phyloP scores from a whole-genome alignment of 768 basidiomycete species.

The Hemileccinum impolitum region DNA sequence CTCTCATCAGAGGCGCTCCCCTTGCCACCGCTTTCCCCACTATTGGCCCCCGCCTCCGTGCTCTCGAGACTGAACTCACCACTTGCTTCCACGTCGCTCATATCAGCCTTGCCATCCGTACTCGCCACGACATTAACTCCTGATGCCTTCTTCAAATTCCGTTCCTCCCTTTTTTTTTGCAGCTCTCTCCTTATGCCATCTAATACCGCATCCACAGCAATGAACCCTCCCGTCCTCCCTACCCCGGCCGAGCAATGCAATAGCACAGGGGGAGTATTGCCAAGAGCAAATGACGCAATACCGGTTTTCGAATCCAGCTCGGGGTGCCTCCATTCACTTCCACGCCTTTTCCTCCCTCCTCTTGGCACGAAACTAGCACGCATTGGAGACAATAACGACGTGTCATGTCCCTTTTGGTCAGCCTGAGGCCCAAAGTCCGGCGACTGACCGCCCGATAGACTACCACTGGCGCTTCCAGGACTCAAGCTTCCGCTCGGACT shows the following conservation, averaged over 20 bases:
- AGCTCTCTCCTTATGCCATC: constrained; percentile 68
- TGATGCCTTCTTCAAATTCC: constrained; percentile 3
- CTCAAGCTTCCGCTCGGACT: constrained; percentile 26
- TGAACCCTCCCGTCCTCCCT: constrained; percentile 91
- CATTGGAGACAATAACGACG: constrained; percentile 17
- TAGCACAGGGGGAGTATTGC: constrained; percentile 54
- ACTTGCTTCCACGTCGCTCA: constrained; percentile 1
- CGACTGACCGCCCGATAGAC: constrained; percentile 16
- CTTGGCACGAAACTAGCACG: constrained; percentile 2
- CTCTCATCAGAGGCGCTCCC: constrained; percentile 5
- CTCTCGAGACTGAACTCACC: constrained; percentile 6
- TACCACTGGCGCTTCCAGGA: constrained; percentile 18
- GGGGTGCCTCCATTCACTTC: constrained; percentile 30
- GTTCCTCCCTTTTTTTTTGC: constrained; percentile 31
- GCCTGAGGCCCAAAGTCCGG: constrained; percentile 11
- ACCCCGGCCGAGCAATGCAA: constrained; percentile 94
- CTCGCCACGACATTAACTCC: background rate
- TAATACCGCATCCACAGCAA: constrained; percentile 83
- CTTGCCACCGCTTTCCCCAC: constrained; percentile 1
- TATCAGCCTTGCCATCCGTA: background rate
- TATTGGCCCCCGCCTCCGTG: constrained; percentile 6
- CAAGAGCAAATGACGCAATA: constrained; percentile 50
- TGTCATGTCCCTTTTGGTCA: constrained; percentile 4
- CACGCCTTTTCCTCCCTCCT: constrained; percentile 7
- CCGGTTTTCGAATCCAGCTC: constrained; percentile 55